Base-by-base conservation (phyloP, 169 alveolate genomes). In the Eimeria mitis region DNA sequence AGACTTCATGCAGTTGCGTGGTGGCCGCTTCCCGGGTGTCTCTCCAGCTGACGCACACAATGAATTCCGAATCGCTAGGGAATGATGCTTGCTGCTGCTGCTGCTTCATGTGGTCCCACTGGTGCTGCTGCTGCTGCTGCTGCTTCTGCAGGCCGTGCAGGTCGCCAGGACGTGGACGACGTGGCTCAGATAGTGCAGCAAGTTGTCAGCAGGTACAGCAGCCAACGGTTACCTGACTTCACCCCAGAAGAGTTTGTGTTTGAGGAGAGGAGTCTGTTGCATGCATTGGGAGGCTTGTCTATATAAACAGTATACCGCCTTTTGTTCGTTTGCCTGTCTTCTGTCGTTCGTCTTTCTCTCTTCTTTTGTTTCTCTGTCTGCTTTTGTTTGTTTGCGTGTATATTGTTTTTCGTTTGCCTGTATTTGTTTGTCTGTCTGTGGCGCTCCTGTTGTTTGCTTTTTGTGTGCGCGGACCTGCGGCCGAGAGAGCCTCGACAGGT, bases 151-250 rank as follows among this genome's bases (percentile, higher is more conserved):
- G 96, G 96, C 25, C 89, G 89, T 13, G 88, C 78, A 16, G 96
- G 96, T 7, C 71, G 71, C 25, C 96, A 94, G 61, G 96, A 94
- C 75, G 96, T 94, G 21, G 79, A 71, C 8, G 96, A 94, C 81
- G 96, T 94, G 81, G 71, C 47, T 34, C 34, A 83, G 40, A 89
- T 81, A 13, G 95, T 91, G 70, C 47, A 47, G 47, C 68, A 40
- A 40, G 73, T 61, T 1, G 11, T 91, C 52, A 28, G 42, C 65
- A 71, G 89, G 95, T 89, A 71, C 28, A 49, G 84, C 52, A 73
- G 28, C 84, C 54, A 7, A 56, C 75, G 7, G 42, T 59, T 23
- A 23, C 70, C 31, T 16, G 70, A 1, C 70, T n/a, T 5, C 70
- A 23, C 70, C 31, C 5, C 19, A 52, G 59, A 52, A 52, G 13